phyloP scores from a whole-genome alignment of 78 protist genomes.

The Cavenderia fasciculata region DNA sequence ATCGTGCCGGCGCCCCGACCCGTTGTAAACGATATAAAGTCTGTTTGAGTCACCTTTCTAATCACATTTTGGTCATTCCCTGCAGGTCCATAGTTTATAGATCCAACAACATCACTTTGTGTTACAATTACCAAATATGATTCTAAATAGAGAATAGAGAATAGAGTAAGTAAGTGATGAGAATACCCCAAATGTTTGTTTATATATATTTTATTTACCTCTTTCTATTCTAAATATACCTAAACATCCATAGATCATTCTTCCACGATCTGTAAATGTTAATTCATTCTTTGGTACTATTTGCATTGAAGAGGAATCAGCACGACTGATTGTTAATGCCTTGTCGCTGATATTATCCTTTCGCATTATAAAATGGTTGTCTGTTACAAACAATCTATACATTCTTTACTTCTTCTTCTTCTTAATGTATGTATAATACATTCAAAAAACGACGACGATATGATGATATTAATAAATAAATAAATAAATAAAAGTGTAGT shows the following conservation, averaged over 20 bases:
- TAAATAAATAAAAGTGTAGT: background rate
- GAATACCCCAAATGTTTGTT: background rate
- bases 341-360: slow-evolving; percentile 23
- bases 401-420: too few relatives aligned
- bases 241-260: slow-evolving; percentile 27
- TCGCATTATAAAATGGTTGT: slow-evolving; percentile 15
- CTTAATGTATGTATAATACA: too few relatives aligned
- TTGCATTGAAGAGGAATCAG: slow-evolving; percentile 39
- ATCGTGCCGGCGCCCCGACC: slow-evolving; percentile 42
- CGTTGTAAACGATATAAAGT: slow-evolving; percentile 46
- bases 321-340: slow-evolving; percentile 41
- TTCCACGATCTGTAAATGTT: background rate
- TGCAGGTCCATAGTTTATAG: background rate
- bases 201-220: slow-evolving; percentile 4
- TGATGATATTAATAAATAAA: background rate
- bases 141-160: background rate
- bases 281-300: background rate
- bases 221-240: slow-evolving; percentile 38
- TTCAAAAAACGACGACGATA: too few relatives aligned
- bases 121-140: slow-evolving; percentile 55
- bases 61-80: slow-evolving; percentile 42
- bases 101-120: slow-evolving; percentile 48
- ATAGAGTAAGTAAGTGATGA: background rate
- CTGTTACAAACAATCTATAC: slow-evolving; percentile 32
- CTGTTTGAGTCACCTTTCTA: slow-evolving; percentile 40